Evolutionary conservation across 108 stramenopile genomes (phyloP).

Genomic region (Epithemia pelagica): DNA sequence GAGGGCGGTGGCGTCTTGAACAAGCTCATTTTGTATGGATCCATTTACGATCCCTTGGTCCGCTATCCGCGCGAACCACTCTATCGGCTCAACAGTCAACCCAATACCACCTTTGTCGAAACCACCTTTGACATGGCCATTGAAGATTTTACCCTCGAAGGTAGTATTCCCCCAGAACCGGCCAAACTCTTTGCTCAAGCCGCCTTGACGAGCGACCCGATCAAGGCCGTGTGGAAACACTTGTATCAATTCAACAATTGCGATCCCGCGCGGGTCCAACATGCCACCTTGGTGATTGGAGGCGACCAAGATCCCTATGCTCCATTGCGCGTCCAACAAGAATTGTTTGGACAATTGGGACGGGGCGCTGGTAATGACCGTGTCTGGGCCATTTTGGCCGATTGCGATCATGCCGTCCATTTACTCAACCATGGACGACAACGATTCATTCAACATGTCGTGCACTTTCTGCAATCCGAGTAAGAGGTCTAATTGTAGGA

Average conservation of each 20-base stretch:
- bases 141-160: slow-evolving; percentile 83
- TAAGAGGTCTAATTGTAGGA: too few species aligned
- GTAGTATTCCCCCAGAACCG: slow-evolving; percentile 59
- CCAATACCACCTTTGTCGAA: slow-evolving; percentile 18
- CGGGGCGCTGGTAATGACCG: slow-evolving; percentile 48
- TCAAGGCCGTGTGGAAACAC: slow-evolving; percentile 77
- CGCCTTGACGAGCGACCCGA: slow-evolving; percentile 67
- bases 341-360: slow-evolving; percentile 63
- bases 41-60: slow-evolving; percentile 74
- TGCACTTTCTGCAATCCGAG: slow-evolving; percentile 37
- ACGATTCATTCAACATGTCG: slow-evolving; percentile 30
- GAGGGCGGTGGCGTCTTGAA: slow-evolving; percentile 19
- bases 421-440: slow-evolving; percentile 48
- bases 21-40: slow-evolving; percentile 75
- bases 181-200: slow-evolving; percentile 65
- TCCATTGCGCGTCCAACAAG: slow-evolving; percentile 54
- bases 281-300: slow-evolving; percentile 73
- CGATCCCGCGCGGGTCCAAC: slow-evolving; percentile 69
- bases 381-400: slow-evolving; percentile 73
- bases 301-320: slow-evolving; percentile 82
- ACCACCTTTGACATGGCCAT: slow-evolving; percentile 75
- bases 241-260: slow-evolving; percentile 86
- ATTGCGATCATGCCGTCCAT: slow-evolving; percentile 82
- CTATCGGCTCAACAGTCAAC: slow-evolving; percentile 22
- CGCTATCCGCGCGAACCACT: slow-evolving; percentile 69